These are phyloP conservation scores for Oldenlandia corymbosa DNA, from an alignment of 257 asterid species.

Conservation along the genomic window DNA sequence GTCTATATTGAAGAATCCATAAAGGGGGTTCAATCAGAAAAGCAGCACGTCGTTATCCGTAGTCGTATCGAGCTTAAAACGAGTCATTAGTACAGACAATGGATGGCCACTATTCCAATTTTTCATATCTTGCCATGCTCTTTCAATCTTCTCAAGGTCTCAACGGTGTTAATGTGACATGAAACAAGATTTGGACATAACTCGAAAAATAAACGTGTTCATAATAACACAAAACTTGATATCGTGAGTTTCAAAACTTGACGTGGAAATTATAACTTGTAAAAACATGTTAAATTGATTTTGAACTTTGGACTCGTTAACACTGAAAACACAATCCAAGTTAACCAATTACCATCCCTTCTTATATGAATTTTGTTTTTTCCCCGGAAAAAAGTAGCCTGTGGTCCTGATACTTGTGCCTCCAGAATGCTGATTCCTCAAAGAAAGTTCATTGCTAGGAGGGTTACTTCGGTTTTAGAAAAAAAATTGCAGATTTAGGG, in stretches of 20 bases:
- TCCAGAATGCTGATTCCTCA: constrained; percentile 1
- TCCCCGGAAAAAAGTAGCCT: constrained; percentile 8
- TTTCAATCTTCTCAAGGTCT: not conserved
- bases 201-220: no score
- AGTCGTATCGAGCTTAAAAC: constrained; percentile 6
- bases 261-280: no score
- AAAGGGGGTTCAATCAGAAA: constrained; percentile 11
- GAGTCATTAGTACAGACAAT: constrained; percentile 10
- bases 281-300: no score
- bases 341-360: no score
- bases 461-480: constrained; percentile 4
- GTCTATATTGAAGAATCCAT: not conserved
- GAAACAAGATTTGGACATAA: no score
- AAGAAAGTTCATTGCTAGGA: not conserved
- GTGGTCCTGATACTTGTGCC: constrained; percentile 1
- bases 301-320: no score
- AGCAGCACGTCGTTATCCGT: constrained; percentile 16
- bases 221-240: no score
- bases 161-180: no score
- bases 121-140: not conserved
- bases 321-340: no score
- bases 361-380: no score
- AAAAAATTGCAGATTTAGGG: constrained; percentile 4
- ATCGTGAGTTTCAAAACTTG: no score
- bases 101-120: constrained; percentile 19